Evolutionary conservation across 202 grass and related monocot genomes (phyloP).

Genomic region (Brachypodium distachyon): DNA sequence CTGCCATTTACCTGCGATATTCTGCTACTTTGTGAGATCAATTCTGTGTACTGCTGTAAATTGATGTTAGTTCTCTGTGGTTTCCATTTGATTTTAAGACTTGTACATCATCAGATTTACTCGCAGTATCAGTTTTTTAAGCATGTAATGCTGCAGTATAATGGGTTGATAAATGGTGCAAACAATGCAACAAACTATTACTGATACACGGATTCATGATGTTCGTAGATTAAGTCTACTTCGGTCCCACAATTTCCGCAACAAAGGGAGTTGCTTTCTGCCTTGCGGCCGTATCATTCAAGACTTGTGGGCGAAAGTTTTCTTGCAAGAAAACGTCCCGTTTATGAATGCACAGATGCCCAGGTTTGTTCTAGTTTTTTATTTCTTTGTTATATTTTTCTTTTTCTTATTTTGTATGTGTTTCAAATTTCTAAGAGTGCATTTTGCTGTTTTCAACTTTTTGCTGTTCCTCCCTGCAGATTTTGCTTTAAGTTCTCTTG

Average conservation of each 20-base stretch:
- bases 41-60: not conserved
- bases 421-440: not conserved
- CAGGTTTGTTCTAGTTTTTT: conserved; percentile 43
- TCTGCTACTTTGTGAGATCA: conserved; percentile 5
- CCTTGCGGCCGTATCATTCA: conserved; percentile 83
- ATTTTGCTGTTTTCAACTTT: not conserved
- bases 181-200: not conserved
- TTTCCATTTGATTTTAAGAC: not conserved
- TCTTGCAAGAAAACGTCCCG: conserved; percentile 80
- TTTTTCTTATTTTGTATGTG: not conserved
- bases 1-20: not conserved
- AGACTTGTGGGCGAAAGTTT: conserved; percentile 98
- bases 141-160: not conserved
- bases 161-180: not conserved
- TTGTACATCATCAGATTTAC: not conserved
- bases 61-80: not conserved
- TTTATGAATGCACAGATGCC: conserved; percentile 95
- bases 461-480: not conserved
- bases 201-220: conserved; percentile 1
- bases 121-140: not conserved
- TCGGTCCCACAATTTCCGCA: conserved; percentile 81
- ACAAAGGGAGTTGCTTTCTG: conserved; percentile 72
- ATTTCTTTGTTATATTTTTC: no score
- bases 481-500: not conserved
- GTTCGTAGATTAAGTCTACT: conserved; percentile 55